Conservation (phyloP, 345 rosid species). For the Excoecaria cochinchinensis region DNA sequence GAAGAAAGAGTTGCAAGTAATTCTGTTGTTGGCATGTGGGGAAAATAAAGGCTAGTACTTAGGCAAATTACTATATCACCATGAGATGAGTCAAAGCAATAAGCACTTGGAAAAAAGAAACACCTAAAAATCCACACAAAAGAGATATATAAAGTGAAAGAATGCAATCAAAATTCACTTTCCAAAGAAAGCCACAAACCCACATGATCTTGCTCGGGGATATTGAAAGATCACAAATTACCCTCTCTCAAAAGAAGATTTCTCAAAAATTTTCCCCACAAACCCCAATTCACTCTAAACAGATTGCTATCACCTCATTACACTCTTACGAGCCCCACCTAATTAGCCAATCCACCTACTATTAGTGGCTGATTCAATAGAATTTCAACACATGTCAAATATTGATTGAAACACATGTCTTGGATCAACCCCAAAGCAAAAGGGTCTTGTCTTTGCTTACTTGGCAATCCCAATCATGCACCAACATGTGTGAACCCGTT, state of each 20-base stretch:
- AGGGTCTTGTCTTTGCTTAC: conserved; percentile 32
- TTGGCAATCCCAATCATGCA: conserved; percentile 49
- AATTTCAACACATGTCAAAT: conserved; percentile 25
- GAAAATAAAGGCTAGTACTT: not conserved
- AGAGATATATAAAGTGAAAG: conserved; percentile 13
- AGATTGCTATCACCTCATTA: conserved; percentile 1
- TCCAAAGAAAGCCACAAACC: conserved; percentile 32
- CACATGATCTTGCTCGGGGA: conserved; percentile 58
- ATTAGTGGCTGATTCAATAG: not conserved
- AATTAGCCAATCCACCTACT: conserved; percentile 15
- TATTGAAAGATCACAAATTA: conserved; percentile 37
- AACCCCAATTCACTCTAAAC: conserved; percentile 29
- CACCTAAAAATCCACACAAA: conserved; percentile 18
- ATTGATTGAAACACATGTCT: conserved; percentile 28
- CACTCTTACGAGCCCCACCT: conserved; percentile 10
- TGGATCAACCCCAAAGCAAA: conserved; percentile 10
- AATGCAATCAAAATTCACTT: conserved; percentile 34
- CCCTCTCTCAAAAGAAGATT: conserved; percentile 34
- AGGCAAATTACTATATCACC: conserved; percentile 7
- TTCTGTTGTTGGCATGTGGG: not conserved
- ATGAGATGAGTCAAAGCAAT: conserved; percentile 21
- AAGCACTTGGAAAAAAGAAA: not conserved
- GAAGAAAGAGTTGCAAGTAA: not conserved
- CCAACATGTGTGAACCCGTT: conserved; percentile 37
- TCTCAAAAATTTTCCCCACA: not conserved